Conservation (phyloP, 805 yeast genomes). For the Kluyveromyces lactis region DNA sequence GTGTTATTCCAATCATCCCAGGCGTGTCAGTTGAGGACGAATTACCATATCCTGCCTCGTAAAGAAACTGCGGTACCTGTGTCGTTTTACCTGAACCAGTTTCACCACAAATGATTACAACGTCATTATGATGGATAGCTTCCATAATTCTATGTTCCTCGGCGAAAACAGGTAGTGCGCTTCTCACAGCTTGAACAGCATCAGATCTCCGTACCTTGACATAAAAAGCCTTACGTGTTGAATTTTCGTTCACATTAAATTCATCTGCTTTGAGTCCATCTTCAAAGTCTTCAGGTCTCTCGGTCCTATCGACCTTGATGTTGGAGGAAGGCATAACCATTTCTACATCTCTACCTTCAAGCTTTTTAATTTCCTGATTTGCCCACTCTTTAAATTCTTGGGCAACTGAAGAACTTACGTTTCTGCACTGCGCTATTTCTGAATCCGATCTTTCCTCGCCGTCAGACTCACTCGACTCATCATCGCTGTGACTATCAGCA, state of each 20-base stretch:
- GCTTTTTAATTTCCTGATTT: slow-evolving; percentile 53
- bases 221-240: slow-evolving; percentile 50
- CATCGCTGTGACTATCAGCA: slow-evolving; percentile 29
- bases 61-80: slow-evolving; percentile 92
- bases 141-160: slow-evolving; percentile 95
- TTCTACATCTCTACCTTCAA: slow-evolving; percentile 52
- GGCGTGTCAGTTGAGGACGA: slow-evolving; percentile 50
- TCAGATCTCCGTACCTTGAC: slow-evolving; percentile 61
- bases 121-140: slow-evolving; percentile 85
- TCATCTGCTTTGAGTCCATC: slow-evolving; percentile 60
- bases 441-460: slow-evolving; percentile 22
- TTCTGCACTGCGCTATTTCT: slow-evolving; percentile 6
- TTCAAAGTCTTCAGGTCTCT: slow-evolving; percentile 63
- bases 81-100: slow-evolving; percentile 99
- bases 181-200: slow-evolving; percentile 58
- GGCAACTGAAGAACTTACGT: slow-evolving; percentile 33
- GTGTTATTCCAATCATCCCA: slow-evolving; percentile 95
- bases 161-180: slow-evolving; percentile 76
- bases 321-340: slow-evolving; percentile 43
- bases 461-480: slow-evolving; percentile 22
- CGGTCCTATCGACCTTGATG: slow-evolving; percentile 44
- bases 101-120: slow-evolving; percentile 89
- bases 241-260: slow-evolving; percentile 46
- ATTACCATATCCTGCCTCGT: slow-evolving; percentile 84
- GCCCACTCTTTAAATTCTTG: slow-evolving; percentile 86